Evolutionary conservation across 768 basidiomycete genomes (phyloP).

Genomic region (Tremella mesenterica): DNA sequence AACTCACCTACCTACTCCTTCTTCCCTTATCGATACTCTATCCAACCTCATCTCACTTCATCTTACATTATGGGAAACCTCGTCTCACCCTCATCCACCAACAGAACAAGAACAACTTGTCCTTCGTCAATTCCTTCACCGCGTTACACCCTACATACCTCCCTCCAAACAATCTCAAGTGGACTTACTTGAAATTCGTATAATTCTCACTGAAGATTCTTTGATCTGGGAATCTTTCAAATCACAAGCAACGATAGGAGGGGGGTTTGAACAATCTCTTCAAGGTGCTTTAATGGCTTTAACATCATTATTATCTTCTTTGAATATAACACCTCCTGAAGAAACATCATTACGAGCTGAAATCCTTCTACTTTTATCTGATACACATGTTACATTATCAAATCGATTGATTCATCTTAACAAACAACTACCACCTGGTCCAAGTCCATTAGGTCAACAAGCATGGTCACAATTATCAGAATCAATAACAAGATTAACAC

Average conservation of each 20-base stretch:
- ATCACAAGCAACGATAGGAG: slow-evolving; percentile 18
- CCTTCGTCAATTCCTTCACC: slow-evolving; percentile 26
- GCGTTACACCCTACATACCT: slow-evolving; percentile 12
- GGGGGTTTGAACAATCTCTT: slow-evolving; percentile 23
- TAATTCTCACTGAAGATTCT: slow-evolving; percentile 26
- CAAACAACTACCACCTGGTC: slow-evolving; percentile 21
- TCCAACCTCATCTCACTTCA: slow-evolving; percentile 20
- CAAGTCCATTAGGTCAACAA: slow-evolving; percentile 26
- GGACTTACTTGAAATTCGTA: slow-evolving; percentile 35
- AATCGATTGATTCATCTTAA: slow-evolving; percentile 20
- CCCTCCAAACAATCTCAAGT: slow-evolving; percentile 31
- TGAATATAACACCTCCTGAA: slow-evolving; percentile 27
- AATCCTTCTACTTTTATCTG: slow-evolving; percentile 24
- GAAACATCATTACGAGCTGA: slow-evolving; percentile 26
- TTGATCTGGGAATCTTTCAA: slow-evolving; percentile 34
- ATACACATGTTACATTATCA: slow-evolving; percentile 27
- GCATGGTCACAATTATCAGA: slow-evolving; percentile 30
- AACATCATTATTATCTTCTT: slow-evolving; percentile 12
- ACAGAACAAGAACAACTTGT: slow-evolving; percentile 18
- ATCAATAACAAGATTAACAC: slow-evolving; percentile 19
- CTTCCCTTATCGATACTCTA: slow-evolving; percentile 31
- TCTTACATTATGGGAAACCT: slow-evolving; percentile 30
- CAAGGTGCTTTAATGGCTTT: slow-evolving; percentile 29
- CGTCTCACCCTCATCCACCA: slow-evolving; percentile 13
- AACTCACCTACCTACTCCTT: slow-evolving; percentile 31